A percentile compares a stretch with the other conserved stretches of the same genome.
These are phyloP conservation scores for Claviceps humidiphila DNA, from an alignment of 2,329 filamentous ascomycete species.

Conservation along the genomic window DNA sequence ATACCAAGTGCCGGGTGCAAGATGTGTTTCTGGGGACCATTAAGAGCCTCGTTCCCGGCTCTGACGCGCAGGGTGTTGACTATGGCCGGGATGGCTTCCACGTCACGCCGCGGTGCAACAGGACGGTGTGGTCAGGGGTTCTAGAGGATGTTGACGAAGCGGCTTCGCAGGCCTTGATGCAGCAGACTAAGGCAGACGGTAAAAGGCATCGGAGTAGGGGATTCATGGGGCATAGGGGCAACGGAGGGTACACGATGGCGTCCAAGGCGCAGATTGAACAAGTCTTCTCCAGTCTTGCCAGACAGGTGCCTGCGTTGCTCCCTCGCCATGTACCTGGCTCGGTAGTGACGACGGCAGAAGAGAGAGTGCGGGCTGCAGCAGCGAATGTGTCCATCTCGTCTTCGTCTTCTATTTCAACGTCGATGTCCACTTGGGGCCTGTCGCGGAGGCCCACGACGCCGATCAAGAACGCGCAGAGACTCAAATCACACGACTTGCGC, in stretches of 20 bases:
- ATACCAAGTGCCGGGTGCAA: not conserved
- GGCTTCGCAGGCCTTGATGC: not conserved
- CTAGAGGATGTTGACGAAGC: not conserved
- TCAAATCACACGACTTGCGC: not conserved
- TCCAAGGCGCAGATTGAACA: not conserved
- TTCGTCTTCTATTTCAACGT: not conserved
- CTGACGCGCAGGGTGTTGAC: not conserved
- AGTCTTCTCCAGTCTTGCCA: not conserved
- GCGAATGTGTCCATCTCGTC: not conserved
- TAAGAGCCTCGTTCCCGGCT: not conserved
- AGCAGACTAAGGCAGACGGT: not conserved
- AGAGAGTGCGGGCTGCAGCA: not conserved
- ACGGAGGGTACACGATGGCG: not conserved
- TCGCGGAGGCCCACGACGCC: not conserved
- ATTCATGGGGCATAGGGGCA: too few species aligned
- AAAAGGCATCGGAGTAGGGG: too few species aligned
- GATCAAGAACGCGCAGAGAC: not conserved
- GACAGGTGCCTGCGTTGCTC: conserved; percentile 2
- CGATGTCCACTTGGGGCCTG: not conserved
- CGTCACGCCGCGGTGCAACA: conserved; percentile 2
- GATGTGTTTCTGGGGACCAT: not conserved
- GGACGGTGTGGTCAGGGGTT: conserved; percentile 3
- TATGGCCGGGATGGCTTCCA: not conserved
- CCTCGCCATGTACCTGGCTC: conserved; percentile 2
- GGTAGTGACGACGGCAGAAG: conserved; percentile 1